Evolutionary conservation across 495 filamentous ascomycete species (phyloP), one percentile per base, ranked within the genome.

Genomic region (Beverwykella pulmonaria): DNA sequence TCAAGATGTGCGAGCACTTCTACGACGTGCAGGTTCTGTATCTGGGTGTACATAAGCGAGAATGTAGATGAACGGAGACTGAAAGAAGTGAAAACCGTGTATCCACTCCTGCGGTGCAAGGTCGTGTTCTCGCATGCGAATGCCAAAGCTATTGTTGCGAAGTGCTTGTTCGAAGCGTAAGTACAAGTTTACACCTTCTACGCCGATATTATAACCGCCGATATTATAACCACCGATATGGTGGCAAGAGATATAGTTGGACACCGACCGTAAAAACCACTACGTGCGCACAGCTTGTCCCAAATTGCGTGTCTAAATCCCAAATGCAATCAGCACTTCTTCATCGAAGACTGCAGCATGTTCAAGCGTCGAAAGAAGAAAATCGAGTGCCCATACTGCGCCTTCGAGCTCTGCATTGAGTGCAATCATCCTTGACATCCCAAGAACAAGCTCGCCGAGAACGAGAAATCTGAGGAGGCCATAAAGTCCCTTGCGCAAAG

Each of bases 401-500:
- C 41, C 1, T 65, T 17, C 22, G 22, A 50, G 14, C 15, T 59
- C 0, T 65, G 62, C 34, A 23, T 58, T 22, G 34, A 23, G 1
- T 65, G 62, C 55, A 29, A 27, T 20, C 62, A 53, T 1, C 62
- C 62, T 19, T 57, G 53, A 53, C 62, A 65, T 34, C 3, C 14
- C 9, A 20, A 19, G 9, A 30, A 52, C 7, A 52, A 50, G 14
- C 3, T 12, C 1, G 30, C 9, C 2, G 53, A 65, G 27, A 23
- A 65, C 14, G 9, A 52, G 46, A 25, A 36, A 27, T 58, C 62
- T 0, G 62, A 52, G 23, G 17, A 49, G 4, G 27, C 62, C 10
- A 65, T 65, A 6, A 58, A 58, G 54, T 25, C n/a, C n/a, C 48
- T 65, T 41, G 62, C 20, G 54, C 54, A 14, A 65, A 59, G 53